These are phyloP conservation scores for Neurospora discreta DNA, from an alignment of 495 filamentous ascomycete species.

Conservation along the genomic window DNA sequence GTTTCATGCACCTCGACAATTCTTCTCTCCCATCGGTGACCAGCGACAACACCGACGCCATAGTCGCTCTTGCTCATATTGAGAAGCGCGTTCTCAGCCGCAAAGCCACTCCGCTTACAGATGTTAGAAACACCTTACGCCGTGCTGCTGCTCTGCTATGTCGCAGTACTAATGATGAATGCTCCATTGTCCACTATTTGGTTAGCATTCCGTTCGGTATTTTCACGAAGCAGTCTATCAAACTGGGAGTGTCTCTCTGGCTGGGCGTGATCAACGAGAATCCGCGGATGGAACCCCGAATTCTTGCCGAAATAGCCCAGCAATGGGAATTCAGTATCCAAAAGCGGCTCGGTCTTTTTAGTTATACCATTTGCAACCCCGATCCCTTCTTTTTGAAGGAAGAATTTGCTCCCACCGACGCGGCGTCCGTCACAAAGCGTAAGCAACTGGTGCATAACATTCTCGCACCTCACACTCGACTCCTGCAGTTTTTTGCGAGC, in stretches of 20 bases:
- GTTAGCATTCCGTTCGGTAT: slow-evolving; percentile 84
- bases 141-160: slow-evolving; percentile 79
- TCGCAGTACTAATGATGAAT: slow-evolving; percentile 56
- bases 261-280: slow-evolving; percentile 95
- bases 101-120: slow-evolving; percentile 54
- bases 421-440: slow-evolving; percentile 55
- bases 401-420: slow-evolving; percentile 88
- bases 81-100: slow-evolving; percentile 54
- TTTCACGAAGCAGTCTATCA: slow-evolving; percentile 91
- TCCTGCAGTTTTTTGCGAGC: slow-evolving; percentile 83
- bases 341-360: slow-evolving; percentile 70
- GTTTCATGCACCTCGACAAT: slow-evolving; percentile 40
- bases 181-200: slow-evolving; percentile 69
- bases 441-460: slow-evolving; percentile 69
- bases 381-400: slow-evolving; percentile 87
- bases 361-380: slow-evolving; percentile 56
- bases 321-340: slow-evolving; percentile 78
- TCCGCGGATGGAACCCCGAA: slow-evolving; percentile 68
- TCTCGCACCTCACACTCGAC: slow-evolving; percentile 71
- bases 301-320: slow-evolving; percentile 71
- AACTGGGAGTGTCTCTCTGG: slow-evolving; percentile 91
- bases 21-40: slow-evolving; percentile 31
- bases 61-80: slow-evolving; percentile 52
- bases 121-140: slow-evolving; percentile 69
- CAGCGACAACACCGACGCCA: slow-evolving; percentile 42